A percentile compares a stretch with the other conserved stretches of the same genome.
Conservation (phyloP, 192 early-diverging fungal genomes). For the Coemansia sp. region DNA sequence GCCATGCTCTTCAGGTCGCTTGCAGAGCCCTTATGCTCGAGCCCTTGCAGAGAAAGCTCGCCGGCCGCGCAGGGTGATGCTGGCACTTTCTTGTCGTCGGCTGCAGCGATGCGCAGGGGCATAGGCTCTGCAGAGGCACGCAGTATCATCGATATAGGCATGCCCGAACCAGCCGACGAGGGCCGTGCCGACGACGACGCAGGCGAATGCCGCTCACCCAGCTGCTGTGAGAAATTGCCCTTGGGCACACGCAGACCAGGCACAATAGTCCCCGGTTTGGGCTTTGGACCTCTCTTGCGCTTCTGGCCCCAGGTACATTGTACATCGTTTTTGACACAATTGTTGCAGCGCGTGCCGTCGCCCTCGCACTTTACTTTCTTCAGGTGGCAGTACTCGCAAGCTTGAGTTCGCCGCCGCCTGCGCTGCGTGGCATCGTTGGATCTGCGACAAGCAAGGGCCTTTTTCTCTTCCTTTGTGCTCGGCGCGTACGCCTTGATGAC, state of each 20-base stretch:
- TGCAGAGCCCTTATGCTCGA: not conserved
- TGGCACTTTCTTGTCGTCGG: too few relatives aligned
- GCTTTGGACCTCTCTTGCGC: constrained; percentile 51
- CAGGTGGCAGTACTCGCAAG: constrained; percentile 49
- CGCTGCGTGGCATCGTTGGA: constrained; percentile 6
- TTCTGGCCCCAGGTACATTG: constrained; percentile 46
- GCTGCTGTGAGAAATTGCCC: not conserved
- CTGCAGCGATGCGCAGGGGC: too few relatives aligned
- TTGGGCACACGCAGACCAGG: not conserved
- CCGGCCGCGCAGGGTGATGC: too few relatives aligned
- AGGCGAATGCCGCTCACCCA: not conserved
- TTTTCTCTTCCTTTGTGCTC: not conserved
- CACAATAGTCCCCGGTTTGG: constrained; percentile 11
- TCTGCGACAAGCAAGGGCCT: not conserved
- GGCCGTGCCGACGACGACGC: not conserved
- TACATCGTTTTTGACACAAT: constrained; percentile 49
- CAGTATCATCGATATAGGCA: constrained; percentile 6
- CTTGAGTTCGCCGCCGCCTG: constrained; percentile 45
- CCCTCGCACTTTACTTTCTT: constrained; percentile 52
- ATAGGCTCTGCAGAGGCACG: not conserved
- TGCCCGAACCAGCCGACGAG: not conserved
- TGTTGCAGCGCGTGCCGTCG: constrained; percentile 37
- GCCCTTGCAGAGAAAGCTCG: too few relatives aligned
- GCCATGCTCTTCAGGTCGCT: not conserved
- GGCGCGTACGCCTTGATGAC: not conserved